phyloP scores from a whole-genome alignment of 495 filamentous ascomycete genomes.

The Lineolata rhizophorae region DNA sequence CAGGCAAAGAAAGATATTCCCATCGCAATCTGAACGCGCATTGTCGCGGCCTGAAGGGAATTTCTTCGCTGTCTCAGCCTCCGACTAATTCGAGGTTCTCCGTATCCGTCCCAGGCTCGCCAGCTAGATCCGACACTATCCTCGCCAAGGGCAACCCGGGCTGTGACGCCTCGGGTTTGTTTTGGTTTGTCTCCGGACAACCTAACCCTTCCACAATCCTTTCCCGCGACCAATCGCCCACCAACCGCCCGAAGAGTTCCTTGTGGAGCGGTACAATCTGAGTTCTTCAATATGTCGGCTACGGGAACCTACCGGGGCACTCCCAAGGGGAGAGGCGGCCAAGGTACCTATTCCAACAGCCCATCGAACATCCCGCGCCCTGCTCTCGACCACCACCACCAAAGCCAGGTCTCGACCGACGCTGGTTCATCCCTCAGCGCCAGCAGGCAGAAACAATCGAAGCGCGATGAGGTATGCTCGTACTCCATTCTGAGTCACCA shows the following conservation, averaged over 20 bases:
- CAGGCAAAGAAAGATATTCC: too few species aligned
- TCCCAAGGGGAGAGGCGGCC: conserved; percentile 44
- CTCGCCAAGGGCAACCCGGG: too few species aligned
- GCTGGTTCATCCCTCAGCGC: conserved; percentile 59
- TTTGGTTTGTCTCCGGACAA: too few species aligned
- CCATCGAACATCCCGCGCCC: conserved; percentile 73
- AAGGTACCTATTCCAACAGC: conserved; percentile 46
- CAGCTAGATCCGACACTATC: too few species aligned
- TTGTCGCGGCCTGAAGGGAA: too few species aligned
- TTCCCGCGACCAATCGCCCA: too few species aligned
- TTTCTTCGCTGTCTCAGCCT: too few species aligned
- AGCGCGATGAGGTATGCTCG: conserved; percentile 81
- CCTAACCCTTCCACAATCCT: too few species aligned
- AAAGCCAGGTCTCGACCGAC: conserved; percentile 34
- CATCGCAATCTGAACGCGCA: too few species aligned
- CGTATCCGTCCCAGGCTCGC: too few species aligned
- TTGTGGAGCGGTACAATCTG: not conserved
- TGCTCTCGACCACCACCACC: conserved; percentile 36
- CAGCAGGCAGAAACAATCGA: conserved; percentile 82
- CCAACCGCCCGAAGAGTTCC: not conserved
- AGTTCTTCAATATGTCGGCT: conserved; percentile 29
- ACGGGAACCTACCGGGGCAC: conserved; percentile 36
- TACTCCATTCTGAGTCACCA: conserved; percentile 8
- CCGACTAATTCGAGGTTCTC: too few species aligned
- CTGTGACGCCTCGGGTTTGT: too few species aligned